A percentile compares a stretch with the other conserved stretches of the same genome.
phyloP scores from a whole-genome alignment of 2,329 filamentous ascomycete species.

The Aspergillus eucalypticola region DNA sequence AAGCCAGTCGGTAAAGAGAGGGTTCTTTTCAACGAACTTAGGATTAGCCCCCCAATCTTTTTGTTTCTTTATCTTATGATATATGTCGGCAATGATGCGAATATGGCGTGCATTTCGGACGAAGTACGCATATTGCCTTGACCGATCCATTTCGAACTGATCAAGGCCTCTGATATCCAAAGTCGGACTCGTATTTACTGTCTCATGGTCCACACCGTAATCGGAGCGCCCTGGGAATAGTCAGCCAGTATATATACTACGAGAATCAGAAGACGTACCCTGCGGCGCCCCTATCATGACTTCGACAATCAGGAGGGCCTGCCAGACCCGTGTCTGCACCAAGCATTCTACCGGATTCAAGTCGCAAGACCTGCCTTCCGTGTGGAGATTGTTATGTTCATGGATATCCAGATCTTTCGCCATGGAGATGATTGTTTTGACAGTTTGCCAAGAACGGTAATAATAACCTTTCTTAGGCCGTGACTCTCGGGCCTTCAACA shows the following conservation, averaged over 20 bases:
- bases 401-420: conserved; percentile 86
- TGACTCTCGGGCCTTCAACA: conserved; percentile 90
- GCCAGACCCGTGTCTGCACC: conserved; percentile 85
- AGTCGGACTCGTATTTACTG: conserved; percentile 72
- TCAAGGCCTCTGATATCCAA: conserved; percentile 67
- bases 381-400: conserved; percentile 80
- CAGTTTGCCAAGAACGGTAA: conserved; percentile 95
- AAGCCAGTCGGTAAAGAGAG: conserved; percentile 74
- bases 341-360: conserved; percentile 73
- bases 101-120: conserved; percentile 76
- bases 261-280: conserved; percentile 56
- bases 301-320: conserved; percentile 80
- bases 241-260: conserved; percentile 15
- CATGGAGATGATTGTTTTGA: conserved; percentile 91
- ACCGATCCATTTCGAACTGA: conserved; percentile 72
- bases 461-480: conserved; percentile 92
- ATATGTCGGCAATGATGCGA: conserved; percentile 72
- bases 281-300: conserved; percentile 92
- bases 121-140: conserved; percentile 81
- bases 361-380: conserved; percentile 69
- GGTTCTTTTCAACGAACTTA: conserved; percentile 76
- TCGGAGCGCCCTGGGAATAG: conserved; percentile 67
- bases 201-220: conserved; percentile 71
- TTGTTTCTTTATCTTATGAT: conserved; percentile 70
- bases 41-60: conserved; percentile 87